Conservation (phyloP, 73 alveolate species). For the Stentor coeruleus region DNA sequence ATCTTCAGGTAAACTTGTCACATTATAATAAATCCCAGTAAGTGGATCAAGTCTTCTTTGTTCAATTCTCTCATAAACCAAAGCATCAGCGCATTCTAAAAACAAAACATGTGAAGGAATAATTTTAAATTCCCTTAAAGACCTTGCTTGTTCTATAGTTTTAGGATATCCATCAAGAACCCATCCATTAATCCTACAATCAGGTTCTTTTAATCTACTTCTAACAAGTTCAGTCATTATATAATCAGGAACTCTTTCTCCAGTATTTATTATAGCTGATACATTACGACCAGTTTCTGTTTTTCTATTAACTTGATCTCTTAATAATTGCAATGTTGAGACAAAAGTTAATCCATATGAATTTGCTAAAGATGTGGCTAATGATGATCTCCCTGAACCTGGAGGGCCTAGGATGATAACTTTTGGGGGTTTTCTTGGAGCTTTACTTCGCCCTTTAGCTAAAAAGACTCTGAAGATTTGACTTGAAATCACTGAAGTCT, state of each 20-base stretch:
- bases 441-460: conserved; percentile 62
- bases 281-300: conserved; percentile 68
- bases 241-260: conserved; percentile 81
- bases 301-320: conserved; percentile 66
- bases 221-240: conserved; percentile 67
- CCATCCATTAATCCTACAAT: conserved; percentile 90
- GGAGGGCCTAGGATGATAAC: conserved; percentile 95
- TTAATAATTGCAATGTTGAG: conserved; percentile 64
- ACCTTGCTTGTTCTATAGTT: conserved; percentile 68
- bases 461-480: conserved; percentile 52
- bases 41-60: conserved; percentile 70
- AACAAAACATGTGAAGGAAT: conserved; percentile 69
- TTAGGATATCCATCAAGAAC: conserved; percentile 90
- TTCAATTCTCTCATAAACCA: conserved; percentile 45
- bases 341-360: conserved; percentile 77
- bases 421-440: conserved; percentile 91
- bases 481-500: conserved; percentile 47
- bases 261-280: conserved; percentile 52
- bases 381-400: conserved; percentile 86
- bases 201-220: conserved; percentile 68
- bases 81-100: conserved; percentile 65
- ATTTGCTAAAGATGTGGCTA: conserved; percentile 65
- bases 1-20: conserved; percentile 42
- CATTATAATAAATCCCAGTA: conserved; percentile 50
- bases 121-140: conserved; percentile 62